Percentiles rank a stretch among this genome's conserved stretches.
Conservation (phyloP, 352 stramenopile species). For the Globisporangium abappressorium region DNA sequence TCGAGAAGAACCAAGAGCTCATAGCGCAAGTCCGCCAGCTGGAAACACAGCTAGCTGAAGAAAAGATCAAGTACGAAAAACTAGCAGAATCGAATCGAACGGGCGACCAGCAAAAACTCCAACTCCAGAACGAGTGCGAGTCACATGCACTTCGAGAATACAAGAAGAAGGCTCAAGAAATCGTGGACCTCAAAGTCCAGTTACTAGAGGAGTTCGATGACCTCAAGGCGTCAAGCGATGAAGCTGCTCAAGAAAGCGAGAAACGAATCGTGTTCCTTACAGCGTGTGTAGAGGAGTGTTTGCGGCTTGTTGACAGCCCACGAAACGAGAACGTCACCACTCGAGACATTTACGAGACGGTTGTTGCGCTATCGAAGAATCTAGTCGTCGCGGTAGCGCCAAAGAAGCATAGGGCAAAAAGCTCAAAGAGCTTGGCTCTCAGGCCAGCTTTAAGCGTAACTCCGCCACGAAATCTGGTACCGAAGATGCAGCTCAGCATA, state of each 20-base stretch:
- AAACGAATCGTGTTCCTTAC: slow-evolving; percentile 43
- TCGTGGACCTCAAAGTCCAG: slow-evolving; percentile 10
- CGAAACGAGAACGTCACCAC: slow-evolving; percentile 20
- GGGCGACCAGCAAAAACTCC: neutral
- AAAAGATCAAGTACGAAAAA: slow-evolving; percentile 13
- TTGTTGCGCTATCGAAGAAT: slow-evolving; percentile 31
- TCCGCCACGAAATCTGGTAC: neutral
- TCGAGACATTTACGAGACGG: slow-evolving; percentile 35
- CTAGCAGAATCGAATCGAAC: neutral
- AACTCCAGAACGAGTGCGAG: neutral
- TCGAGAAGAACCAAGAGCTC: neutral
- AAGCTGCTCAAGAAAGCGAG: slow-evolving; percentile 30
- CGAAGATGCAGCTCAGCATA: neutral
- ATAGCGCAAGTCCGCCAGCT: neutral
- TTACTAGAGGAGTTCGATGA: slow-evolving; percentile 37
- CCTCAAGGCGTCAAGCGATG: slow-evolving; percentile 21
- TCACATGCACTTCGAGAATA: neutral
- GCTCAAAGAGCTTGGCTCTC: neutral
- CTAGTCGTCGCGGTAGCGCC: neutral
- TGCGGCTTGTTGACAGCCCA: slow-evolving; percentile 25
- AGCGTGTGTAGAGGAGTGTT: slow-evolving; percentile 40
- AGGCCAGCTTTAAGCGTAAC: neutral
- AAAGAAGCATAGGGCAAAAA: neutral
- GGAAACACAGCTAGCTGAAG: slow-evolving; percentile 6
- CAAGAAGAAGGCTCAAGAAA: slow-evolving; percentile 12